phyloP scores from a whole-genome alignment of 2,329 filamentous ascomycete genomes.

The Zasmidium citrigriseum region DNA sequence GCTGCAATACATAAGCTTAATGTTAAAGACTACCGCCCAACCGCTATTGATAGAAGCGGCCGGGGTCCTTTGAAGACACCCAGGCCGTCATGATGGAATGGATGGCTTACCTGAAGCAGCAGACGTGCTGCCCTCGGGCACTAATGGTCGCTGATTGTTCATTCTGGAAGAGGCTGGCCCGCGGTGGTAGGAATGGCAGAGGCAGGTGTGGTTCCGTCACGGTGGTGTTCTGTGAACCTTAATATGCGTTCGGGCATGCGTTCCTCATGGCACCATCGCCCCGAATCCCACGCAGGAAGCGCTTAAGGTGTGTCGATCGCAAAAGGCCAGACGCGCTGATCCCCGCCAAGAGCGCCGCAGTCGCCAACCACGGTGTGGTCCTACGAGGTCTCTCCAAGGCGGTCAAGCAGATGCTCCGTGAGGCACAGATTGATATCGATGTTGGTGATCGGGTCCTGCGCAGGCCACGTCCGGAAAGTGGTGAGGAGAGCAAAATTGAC shows the following conservation, averaged over 20 bases:
- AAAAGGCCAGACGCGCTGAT: not conserved
- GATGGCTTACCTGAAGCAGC: slow-evolving; percentile 17
- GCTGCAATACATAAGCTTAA: slow-evolving; percentile 15
- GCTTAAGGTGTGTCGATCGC: not conserved
- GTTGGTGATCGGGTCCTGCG: too few relatives aligned
- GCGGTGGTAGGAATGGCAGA: not conserved
- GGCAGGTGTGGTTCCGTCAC: not conserved
- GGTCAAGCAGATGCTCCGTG: too few relatives aligned
- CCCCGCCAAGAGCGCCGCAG: not conserved
- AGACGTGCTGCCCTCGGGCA: slow-evolving; percentile 12
- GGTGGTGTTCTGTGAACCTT: not conserved
- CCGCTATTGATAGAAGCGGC: not conserved
- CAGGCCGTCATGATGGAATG: not conserved
- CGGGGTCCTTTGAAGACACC: not conserved
- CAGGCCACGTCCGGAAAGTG: too few relatives aligned
- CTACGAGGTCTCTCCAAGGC: not conserved
- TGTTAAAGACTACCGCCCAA: not conserved
- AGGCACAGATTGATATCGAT: too few relatives aligned
- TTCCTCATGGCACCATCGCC: not conserved
- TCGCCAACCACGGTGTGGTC: not conserved
- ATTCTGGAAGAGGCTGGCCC: slow-evolving; percentile 3
- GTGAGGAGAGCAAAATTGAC: too few relatives aligned
- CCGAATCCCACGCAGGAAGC: not conserved
- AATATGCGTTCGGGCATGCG: not conserved
- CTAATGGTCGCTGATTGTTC: slow-evolving; percentile 17